A percentile compares a stretch with the other conserved stretches of the same genome.
phyloP scores from a whole-genome alignment of 2,329 filamentous ascomycete genomes.

The Chrysosporium queenslandicum region DNA sequence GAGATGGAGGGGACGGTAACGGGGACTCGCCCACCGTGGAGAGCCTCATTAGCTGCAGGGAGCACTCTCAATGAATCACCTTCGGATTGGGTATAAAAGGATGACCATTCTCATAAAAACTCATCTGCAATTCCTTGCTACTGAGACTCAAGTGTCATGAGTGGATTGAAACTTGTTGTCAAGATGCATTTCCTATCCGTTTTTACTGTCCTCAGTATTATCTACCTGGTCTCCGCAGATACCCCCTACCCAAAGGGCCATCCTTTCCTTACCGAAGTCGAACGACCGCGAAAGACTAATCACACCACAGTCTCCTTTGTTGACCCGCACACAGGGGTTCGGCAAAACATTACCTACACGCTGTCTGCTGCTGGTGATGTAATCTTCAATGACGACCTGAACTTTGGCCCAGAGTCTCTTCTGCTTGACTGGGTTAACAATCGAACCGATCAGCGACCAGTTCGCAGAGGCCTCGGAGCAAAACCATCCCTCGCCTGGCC shows the following conservation, averaged over 20 bases:
- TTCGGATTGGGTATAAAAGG: slow-evolving; percentile 1
- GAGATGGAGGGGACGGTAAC: not conserved
- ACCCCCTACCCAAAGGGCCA: slow-evolving; percentile 7
- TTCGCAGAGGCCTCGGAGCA: slow-evolving; percentile 4
- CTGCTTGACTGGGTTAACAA: slow-evolving; percentile 8
- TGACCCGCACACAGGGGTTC: not conserved
- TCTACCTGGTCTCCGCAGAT: not conserved
- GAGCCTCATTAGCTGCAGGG: not conserved
- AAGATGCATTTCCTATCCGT: not conserved
- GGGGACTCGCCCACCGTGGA: not conserved
- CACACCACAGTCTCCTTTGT: not conserved
- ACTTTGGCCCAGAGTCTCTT: slow-evolving; percentile 2
- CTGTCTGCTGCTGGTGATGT: slow-evolving; percentile 3
- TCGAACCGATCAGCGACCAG: not conserved
- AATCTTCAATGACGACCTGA: slow-evolving; percentile 8
- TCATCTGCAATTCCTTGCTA: no score
- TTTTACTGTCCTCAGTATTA: not conserved
- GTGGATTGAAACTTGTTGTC: no score
- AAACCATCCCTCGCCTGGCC: slow-evolving; percentile 2
- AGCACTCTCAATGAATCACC: not conserved
- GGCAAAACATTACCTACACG: slow-evolving; percentile 4
- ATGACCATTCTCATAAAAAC: not conserved
- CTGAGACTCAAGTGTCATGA: no score
- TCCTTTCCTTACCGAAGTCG: slow-evolving; percentile 7
- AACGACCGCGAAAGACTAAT: not conserved